phyloP scores from a whole-genome alignment of 2,329 filamentous ascomycete genomes.

The Colletotrichum eremochloae region DNA sequence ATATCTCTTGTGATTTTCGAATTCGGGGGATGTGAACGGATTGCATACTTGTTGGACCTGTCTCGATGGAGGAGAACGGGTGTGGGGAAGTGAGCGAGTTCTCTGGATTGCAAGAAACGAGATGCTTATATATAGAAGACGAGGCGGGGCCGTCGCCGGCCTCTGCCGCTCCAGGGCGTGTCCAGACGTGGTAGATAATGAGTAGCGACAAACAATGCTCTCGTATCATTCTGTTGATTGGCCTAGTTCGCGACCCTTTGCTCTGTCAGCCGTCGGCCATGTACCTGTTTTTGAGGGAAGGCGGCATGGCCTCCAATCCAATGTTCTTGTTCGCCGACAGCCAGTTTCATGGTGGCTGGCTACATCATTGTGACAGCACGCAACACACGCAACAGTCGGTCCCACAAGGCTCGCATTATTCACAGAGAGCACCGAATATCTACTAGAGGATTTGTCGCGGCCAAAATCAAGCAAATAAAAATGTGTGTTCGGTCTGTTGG shows the following conservation, averaged over 20 bases:
- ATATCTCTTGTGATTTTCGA: background rate
- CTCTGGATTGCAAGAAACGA: background rate
- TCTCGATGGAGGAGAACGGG: background rate
- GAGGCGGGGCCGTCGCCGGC: background rate
- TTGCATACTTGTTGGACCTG: background rate
- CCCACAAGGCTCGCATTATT: background rate
- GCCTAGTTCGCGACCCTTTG: background rate
- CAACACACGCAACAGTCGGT: background rate
- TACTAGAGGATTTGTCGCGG: background rate
- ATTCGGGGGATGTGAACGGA: background rate
- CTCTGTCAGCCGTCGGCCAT: background rate
- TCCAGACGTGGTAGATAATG: background rate
- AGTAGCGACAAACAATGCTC: background rate
- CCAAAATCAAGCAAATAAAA: constrained; percentile 8
- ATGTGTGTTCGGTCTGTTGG: constrained; percentile 37
- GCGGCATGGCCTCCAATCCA: background rate
- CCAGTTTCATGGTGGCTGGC: background rate
- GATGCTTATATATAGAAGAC: background rate
- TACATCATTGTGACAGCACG: background rate
- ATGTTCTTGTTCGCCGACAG: background rate
- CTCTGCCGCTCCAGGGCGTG: background rate
- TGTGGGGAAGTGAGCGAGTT: background rate
- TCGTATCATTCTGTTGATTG: background rate
- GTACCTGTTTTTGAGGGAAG: background rate
- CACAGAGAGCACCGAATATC: background rate